Percentiles rank a stretch among this genome's conserved stretches.
These are phyloP conservation scores for Ganoderma sinense DNA, from an alignment of 1,284 basidiomycete genomes.

Conservation along the genomic window DNA sequence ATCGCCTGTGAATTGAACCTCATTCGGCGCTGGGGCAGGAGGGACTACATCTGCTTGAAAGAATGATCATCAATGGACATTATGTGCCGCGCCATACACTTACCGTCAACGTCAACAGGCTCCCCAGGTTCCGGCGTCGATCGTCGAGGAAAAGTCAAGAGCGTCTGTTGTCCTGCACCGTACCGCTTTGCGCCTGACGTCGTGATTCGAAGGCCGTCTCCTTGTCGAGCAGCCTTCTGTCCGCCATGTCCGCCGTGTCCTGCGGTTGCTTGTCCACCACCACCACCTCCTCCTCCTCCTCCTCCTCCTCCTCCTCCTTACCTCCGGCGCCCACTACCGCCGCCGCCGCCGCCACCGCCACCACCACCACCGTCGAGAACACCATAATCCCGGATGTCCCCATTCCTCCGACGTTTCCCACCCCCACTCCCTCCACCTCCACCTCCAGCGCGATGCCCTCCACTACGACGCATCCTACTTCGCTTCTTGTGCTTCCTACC, in stretches of 20 bases:
- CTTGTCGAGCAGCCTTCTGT: not conserved
- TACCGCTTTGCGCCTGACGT: slow-evolving; percentile 25
- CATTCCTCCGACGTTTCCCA: not conserved
- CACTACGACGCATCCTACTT: slow-evolving; percentile 4
- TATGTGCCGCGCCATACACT: not conserved
- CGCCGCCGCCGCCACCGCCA: not conserved
- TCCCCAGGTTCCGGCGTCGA: slow-evolving; percentile 3
- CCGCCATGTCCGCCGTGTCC: not conserved
- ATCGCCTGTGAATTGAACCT: slow-evolving; percentile 20
- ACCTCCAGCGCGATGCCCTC: slow-evolving; percentile 6
- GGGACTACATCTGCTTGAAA: not conserved
- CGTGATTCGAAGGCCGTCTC: slow-evolving; percentile 16
- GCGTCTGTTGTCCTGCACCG: slow-evolving; percentile 28
- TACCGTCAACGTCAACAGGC: slow-evolving; percentile 2
- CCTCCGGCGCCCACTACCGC: not conserved
- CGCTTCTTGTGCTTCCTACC: slow-evolving; percentile 10
- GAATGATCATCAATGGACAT: not conserved
- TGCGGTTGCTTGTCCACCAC: not conserved
- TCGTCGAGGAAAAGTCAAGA: slow-evolving; percentile 26
- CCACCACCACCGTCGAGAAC: not conserved
- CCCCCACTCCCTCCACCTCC: slow-evolving; percentile 1
- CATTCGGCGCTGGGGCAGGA: not conserved
- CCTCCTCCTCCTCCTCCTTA: not conserved
- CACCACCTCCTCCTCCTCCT: not conserved
- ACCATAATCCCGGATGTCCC: slow-evolving; percentile 4